Evolutionary conservation across 768 basidiomycete genomes (phyloP).

Genomic region (Suillus brevipes): DNA sequence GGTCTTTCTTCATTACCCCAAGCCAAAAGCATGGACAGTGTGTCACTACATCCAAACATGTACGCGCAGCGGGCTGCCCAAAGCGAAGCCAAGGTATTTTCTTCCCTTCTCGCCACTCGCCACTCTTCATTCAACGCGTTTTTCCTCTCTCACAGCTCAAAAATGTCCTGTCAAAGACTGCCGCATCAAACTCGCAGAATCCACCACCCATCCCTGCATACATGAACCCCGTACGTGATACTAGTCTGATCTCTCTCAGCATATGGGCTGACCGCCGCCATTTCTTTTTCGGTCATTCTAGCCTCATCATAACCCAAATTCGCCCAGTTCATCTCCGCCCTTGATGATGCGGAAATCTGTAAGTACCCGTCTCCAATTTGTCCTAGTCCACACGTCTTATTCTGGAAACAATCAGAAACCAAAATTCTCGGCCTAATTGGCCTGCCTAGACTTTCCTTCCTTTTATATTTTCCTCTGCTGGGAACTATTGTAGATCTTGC

Average conservation of each 20-base stretch:
- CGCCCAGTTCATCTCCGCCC: conserved; percentile 41
- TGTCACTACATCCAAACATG: conserved; percentile 69
- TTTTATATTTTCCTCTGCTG: conserved; percentile 12
- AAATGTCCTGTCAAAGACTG: conserved; percentile 60
- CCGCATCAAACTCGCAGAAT: conserved; percentile 35
- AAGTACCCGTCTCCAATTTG: conserved; percentile 15
- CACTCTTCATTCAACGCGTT: conserved; percentile 12
- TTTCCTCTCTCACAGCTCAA: conserved; percentile 44
- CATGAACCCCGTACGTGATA: conserved; percentile 37
- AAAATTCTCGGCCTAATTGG: conserved; percentile 35
- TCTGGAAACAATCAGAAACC: conserved; percentile 29
- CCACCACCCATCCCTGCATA: conserved; percentile 35
- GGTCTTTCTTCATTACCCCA: conserved; percentile 69
- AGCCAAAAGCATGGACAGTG: conserved; percentile 66
- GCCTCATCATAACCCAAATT: conserved; percentile 39
- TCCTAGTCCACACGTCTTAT: neutral
- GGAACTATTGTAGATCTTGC: conserved; percentile 27
- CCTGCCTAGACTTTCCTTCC: conserved; percentile 11
- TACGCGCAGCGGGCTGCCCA: conserved; percentile 66
- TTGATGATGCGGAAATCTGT: conserved; percentile 61
- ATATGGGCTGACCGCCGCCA: conserved; percentile 13
- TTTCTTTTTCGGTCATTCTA: conserved; percentile 19
- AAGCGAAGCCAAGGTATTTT: conserved; percentile 72
- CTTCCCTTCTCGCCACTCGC: neutral
- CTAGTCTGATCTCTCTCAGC: neutral